Conservation (phyloP, 768 basidiomycete species). For the Naganishia kalamii region DNA sequence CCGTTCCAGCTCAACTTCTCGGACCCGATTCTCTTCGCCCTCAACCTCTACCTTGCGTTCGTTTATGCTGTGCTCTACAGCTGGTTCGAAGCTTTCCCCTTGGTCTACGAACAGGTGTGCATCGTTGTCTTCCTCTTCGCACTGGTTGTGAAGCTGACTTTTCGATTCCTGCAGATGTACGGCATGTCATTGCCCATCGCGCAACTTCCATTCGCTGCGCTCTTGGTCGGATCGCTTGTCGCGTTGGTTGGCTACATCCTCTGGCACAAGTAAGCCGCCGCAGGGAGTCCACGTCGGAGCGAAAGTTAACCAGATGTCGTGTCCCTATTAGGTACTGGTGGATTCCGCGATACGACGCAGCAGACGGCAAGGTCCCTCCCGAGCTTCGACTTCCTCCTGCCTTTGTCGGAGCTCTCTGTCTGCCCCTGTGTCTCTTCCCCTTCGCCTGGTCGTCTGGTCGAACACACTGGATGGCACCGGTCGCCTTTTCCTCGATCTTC, state of each 20-base stretch:
- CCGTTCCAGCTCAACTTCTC: conserved; percentile 37
- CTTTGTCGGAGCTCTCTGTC: conserved; percentile 15
- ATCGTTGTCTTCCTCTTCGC: too few species aligned
- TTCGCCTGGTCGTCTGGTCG: conserved; percentile 40
- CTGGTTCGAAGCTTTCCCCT: conserved; percentile 44
- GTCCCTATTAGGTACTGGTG: conserved; percentile 10
- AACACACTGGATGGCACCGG: conserved; percentile 38
- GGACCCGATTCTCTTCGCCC: conserved; percentile 42
- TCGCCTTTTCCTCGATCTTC: conserved; percentile 29
- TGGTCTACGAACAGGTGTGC: conserved; percentile 42
- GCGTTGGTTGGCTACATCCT: conserved; percentile 27
- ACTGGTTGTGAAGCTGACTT: too few species aligned
- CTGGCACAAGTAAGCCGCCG: too few species aligned
- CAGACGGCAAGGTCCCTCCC: conserved; percentile 22
- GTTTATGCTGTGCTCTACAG: conserved; percentile 25
- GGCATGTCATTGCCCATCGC: conserved; percentile 29
- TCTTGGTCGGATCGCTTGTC: conserved; percentile 30
- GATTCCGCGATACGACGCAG: conserved; percentile 19
- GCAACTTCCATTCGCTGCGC: conserved; percentile 34
- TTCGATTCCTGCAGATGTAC: too few species aligned
- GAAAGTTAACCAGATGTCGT: too few species aligned
- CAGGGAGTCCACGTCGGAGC: too few species aligned
- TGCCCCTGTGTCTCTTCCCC: conserved; percentile 35
- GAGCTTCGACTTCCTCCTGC: conserved; percentile 22
- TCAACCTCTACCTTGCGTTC: conserved; percentile 38